Base-by-base conservation (phyloP, 2,329 filamentous ascomycete genomes). In the Acarospora socialis region DNA sequence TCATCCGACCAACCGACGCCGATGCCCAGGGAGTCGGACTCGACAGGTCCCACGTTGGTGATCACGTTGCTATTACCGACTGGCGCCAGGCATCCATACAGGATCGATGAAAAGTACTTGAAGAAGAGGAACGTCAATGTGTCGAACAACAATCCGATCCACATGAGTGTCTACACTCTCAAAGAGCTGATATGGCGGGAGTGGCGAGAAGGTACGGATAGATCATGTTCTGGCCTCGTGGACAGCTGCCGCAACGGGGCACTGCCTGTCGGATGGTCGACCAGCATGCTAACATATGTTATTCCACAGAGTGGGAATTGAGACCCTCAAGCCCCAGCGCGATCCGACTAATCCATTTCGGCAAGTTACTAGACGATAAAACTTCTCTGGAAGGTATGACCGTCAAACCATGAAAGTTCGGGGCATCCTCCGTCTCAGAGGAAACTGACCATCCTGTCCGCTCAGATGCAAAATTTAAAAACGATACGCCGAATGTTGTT, bases 171-270 rank as follows among this genome's bases (percentile, higher is more conserved):
- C 30, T 93, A 94, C 53, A 92, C 82, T 3, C 61, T 95, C 43
- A 94, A 94, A 57, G 84, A 94, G 59, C 62, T 94, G 49, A 93
- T 95, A 51, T 70, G 90, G 61, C 70, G 82, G 46, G 86, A 94
- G 54, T 95, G 87, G 87, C 69, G 83, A 44, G 77, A 76, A 46
- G 82, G 68, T 70, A 59, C 34, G 51, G 34, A 32, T 20, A 34
- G n/a, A n/a, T n/a, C n/a, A n/a, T n/a, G n/a, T 32, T 33, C 28
- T 28, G 28, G 15, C 27, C 9, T 34, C 21, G 10, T 20, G 17
- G 25, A 31, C 12, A 7, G 16, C n/a, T 16, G 4, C 8, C 8
- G 15, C 12, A 24, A 20, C 18, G 7, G 9, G 18, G 17, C 13
- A 21, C 6, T 13, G 8, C 16, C 9, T 30, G 20, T 25, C n/a